Conservation (phyloP, 176 grass and related monocot species). For the Microstegium vimineum region DNA sequence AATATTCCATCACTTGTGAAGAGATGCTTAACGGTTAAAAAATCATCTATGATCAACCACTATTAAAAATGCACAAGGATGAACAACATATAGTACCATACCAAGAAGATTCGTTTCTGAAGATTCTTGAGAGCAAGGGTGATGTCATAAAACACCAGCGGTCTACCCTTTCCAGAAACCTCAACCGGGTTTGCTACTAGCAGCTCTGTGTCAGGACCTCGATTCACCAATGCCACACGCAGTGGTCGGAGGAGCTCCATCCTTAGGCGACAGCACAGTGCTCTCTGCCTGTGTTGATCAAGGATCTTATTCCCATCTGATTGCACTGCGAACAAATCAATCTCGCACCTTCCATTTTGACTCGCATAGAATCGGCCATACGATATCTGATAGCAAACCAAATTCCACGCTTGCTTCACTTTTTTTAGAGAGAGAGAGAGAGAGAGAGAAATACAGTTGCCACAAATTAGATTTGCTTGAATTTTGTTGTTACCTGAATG, state of each 20-base stretch:
- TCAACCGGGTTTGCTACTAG: slow-evolving; percentile 83
- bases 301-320: slow-evolving; percentile 64
- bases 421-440: neutral
- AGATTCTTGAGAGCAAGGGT: slow-evolving; percentile 84
- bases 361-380: slow-evolving; percentile 77
- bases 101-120: slow-evolving; percentile 66
- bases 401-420: neutral
- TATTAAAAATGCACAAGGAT: neutral
- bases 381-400: slow-evolving; percentile 31
- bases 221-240: slow-evolving; percentile 44
- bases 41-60: neutral
- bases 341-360: slow-evolving; percentile 54
- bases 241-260: slow-evolving; percentile 53
- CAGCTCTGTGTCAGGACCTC: slow-evolving; percentile 70
- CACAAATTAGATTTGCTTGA: neutral
- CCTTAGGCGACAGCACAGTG: slow-evolving; percentile 45
- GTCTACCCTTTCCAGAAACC: slow-evolving; percentile 63
- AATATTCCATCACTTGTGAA: neutral
- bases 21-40: neutral
- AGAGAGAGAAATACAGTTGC: neutral
- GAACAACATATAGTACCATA: neutral
- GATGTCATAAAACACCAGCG: slow-evolving; percentile 76
- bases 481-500: slow-evolving; percentile 70
- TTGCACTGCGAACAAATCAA: slow-evolving; percentile 81
- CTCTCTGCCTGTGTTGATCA: slow-evolving; percentile 51